Evolutionary conservation across 208 protist genomes (phyloP).

Genomic region (Acanthamoeba healyi): DNA sequence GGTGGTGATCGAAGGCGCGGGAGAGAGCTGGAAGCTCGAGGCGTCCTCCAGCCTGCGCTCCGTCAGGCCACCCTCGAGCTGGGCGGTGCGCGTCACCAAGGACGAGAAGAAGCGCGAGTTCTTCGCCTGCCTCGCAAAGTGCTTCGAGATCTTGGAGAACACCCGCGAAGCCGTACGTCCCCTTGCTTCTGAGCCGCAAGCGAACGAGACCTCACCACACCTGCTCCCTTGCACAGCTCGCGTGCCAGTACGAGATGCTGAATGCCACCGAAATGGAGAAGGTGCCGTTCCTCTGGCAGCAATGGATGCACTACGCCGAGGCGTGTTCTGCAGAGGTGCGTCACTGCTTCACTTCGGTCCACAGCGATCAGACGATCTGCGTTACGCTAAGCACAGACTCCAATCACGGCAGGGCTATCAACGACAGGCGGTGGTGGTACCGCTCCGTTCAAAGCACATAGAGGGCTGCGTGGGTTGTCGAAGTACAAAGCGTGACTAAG

Average conservation of each 20-base stretch:
- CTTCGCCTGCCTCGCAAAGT: background rate
- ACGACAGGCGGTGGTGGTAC: background rate
- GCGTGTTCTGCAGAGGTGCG: background rate
- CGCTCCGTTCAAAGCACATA: no score
- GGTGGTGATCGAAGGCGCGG: background rate
- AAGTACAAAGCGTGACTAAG: no score
- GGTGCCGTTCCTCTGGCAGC: background rate
- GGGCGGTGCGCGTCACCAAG: background rate
- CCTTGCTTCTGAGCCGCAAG: no score
- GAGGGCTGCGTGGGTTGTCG: no score
- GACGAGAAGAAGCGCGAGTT: background rate
- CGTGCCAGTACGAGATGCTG: background rate
- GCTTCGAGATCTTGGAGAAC: background rate
- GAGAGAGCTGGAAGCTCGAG: background rate
- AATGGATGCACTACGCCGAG: constrained; percentile 2
- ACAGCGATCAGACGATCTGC: no score
- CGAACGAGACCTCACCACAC: no score
- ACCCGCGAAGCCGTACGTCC: background rate
- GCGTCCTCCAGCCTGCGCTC: background rate
- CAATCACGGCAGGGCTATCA: background rate
- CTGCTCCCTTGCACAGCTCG: background rate
- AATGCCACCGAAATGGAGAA: background rate
- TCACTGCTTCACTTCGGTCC: no score
- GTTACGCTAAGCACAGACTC: no score
- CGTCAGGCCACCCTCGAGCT: background rate